A percentile compares a stretch with the other conserved stretches of the same genome.
Conservation (phyloP, 768 basidiomycete species). For the Hortiboletus campestris region DNA sequence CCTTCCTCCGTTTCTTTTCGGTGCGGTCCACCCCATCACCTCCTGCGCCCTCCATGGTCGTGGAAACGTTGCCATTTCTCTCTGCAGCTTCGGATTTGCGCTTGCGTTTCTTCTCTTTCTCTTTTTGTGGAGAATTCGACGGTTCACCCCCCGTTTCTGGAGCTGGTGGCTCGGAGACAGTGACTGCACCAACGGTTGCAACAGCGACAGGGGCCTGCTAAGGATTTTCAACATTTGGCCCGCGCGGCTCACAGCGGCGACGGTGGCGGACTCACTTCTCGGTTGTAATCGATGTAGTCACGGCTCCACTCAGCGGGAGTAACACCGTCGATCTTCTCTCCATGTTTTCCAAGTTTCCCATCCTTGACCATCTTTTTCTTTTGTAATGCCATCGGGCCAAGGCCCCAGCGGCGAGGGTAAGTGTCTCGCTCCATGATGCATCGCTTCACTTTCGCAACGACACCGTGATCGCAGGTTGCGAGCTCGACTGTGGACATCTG, state of each 20-base stretch:
- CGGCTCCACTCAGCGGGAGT: slow-evolving; percentile 91
- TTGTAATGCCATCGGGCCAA: slow-evolving; percentile 94
- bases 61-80: slow-evolving; percentile 41
- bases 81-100: slow-evolving; percentile 64
- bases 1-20: slow-evolving; percentile 62
- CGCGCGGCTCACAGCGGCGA: not conserved
- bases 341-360: slow-evolving; percentile 95
- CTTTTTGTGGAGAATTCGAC: slow-evolving; percentile 38
- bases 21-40: slow-evolving; percentile 48
- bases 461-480: slow-evolving; percentile 96
- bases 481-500: slow-evolving; percentile 99
- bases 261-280: slow-evolving; percentile 45
- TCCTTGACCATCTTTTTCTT: slow-evolving; percentile 99
- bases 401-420: slow-evolving; percentile 96
- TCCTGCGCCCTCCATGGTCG: slow-evolving; percentile 34
- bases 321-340: slow-evolving; percentile 80
- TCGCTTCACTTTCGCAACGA: slow-evolving; percentile 98
- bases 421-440: slow-evolving; percentile 99
- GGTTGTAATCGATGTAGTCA: slow-evolving; percentile 91
- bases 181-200: slow-evolving; percentile 20
- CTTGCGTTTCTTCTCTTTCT: slow-evolving; percentile 85
- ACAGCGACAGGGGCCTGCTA: slow-evolving; percentile 42
- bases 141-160: slow-evolving; percentile 33
- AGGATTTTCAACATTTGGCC: slow-evolving; percentile 8
- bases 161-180: slow-evolving; percentile 22